Evolutionary conservation across 345 rosid species (phyloP), one percentile per base, ranked within the genome.

Genomic region (Hibiscus trionum): DNA sequence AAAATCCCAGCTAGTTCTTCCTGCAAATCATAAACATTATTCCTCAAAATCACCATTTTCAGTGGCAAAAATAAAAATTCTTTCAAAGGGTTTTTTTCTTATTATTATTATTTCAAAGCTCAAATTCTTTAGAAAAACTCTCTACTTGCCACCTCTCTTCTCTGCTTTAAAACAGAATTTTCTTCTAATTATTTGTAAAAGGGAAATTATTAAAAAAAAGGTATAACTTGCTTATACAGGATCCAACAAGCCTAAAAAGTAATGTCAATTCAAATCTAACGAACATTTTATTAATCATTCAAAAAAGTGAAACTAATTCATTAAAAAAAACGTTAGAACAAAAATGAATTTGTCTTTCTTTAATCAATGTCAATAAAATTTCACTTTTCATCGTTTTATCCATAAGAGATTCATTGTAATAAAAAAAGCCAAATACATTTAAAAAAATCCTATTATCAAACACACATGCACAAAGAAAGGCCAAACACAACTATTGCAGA

Each of bases 1-100:
- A 94, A 82, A 80, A 90, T 88, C 37, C 88, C 90, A n/a, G 81
- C 82, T 2, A 94, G 75, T 65, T 91, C 97, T 60, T 80, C 79
- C 97, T 94, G 82, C 77, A 65, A 79, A 75, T 49, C 35, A 72
- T 10, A 74, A 5, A 71, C 17, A 63, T 2, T 24, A 9, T 72
- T 44, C 12, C 68, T 15, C 19, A 47, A 61, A 47, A 61, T 61
- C 11, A 58, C 35, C 59, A 21, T 15, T 19, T n/a, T 15, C 73
- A 12, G 10, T 57, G 16, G 7, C 17, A 71, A 58, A 71, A 19
- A 21, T 16, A 69, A 15, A 52, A 29, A n/a, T 31, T 16, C 29
- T 58, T n/a, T 1, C 44, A 49, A 47, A 26, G 53, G 53, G 53
- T 3, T 49, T 5, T 42, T 50, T 52, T 0, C 29, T 27, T 27